These are phyloP conservation scores for Psilocybe subaeruginosa DNA, from an alignment of 768 basidiomycete genomes.

Conservation along the genomic window DNA sequence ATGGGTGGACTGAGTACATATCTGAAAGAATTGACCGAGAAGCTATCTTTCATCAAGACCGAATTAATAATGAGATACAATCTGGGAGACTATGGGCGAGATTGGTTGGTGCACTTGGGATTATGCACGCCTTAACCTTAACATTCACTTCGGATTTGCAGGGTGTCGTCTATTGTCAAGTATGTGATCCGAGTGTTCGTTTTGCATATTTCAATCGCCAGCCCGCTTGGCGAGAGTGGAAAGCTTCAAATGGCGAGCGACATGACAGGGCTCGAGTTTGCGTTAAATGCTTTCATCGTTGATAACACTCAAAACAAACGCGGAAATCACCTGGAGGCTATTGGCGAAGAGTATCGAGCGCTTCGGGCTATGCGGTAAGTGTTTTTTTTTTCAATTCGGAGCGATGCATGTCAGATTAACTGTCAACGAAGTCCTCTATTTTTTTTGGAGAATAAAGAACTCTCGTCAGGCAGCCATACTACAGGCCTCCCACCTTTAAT, in stretches of 20 bases:
- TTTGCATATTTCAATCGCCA: slow-evolving; percentile 90
- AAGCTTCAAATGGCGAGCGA: slow-evolving; percentile 95
- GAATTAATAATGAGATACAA: slow-evolving; percentile 75
- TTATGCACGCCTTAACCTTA: neutral
- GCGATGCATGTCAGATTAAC: neutral
- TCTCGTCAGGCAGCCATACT: slow-evolving; percentile 70
- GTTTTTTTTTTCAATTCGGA: neutral
- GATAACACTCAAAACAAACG: slow-evolving; percentile 61
- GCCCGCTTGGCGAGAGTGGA: slow-evolving; percentile 88
- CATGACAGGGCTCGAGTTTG: slow-evolving; percentile 96
- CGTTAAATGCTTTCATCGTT: slow-evolving; percentile 76
- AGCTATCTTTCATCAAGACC: slow-evolving; percentile 77
- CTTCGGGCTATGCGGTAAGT: slow-evolving; percentile 85
- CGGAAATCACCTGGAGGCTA: slow-evolving; percentile 66
- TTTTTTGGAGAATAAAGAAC: slow-evolving; percentile 79
- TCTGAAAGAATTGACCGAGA: slow-evolving; percentile 91
- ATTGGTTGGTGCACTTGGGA: slow-evolving; percentile 59
- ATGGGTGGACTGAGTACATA: slow-evolving; percentile 79
- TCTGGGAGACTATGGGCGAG: slow-evolving; percentile 69
- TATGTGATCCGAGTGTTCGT: slow-evolving; percentile 87
- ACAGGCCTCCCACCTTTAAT: slow-evolving; percentile 83
- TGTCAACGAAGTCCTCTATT: slow-evolving; percentile 67
- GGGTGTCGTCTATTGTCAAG: slow-evolving; percentile 70
- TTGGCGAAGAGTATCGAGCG: slow-evolving; percentile 87
- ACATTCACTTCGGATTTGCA: slow-evolving; percentile 26